Evolutionary conservation across 176 grass and related monocot species (phyloP), one percentile per base, ranked within the genome.

Genomic region (Phoenix dactylifera): DNA sequence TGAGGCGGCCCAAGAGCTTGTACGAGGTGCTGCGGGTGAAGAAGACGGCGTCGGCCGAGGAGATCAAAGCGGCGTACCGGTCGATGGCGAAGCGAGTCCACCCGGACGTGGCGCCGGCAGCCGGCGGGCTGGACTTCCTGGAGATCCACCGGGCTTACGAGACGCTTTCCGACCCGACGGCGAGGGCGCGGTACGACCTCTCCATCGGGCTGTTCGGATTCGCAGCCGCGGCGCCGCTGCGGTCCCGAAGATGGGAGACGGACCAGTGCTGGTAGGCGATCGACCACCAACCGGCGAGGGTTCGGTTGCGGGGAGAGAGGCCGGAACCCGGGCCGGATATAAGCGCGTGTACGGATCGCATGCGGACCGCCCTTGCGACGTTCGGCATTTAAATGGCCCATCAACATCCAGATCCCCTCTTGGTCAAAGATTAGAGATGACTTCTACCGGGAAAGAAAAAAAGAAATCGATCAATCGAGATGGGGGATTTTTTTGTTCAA

Each of bases 41-140:
- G 14, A 72, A 85, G 57, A 65, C 69, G 57, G 88, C 88, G 52
- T 67, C 80, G 26, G 76, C 18, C 18, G 65, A 49, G 65, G 83
- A 92, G 77, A 92, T 87, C 79, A 86, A 73, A 73, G 52, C 73
- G 4, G 88, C n/a, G 39, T 83, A 92, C 69, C 88, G 83, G n/a
- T 28, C 79, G 60, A 65, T 92, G 76, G 88, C 83, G 55, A 92
- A 92, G 69, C 76, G 57, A 56, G 60, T 82, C 15, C 88, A 92
- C 61, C 88, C 79, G 12, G 88, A 92, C 69, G 49, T 72, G n/a
- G 50, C 58, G 35, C 25, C 25, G 2, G 35, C 35, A 14, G 7
- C 35, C 10, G 65, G 62, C 2, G 55, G 49, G 0, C 55, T 49
- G 19, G 69, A 69, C 49, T 92, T 92, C 67, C 16, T 92, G 52